These are phyloP conservation scores for Stagonosporopsis vannaccii DNA, from an alignment of 2,329 filamentous ascomycete species.

Conservation along the genomic window DNA sequence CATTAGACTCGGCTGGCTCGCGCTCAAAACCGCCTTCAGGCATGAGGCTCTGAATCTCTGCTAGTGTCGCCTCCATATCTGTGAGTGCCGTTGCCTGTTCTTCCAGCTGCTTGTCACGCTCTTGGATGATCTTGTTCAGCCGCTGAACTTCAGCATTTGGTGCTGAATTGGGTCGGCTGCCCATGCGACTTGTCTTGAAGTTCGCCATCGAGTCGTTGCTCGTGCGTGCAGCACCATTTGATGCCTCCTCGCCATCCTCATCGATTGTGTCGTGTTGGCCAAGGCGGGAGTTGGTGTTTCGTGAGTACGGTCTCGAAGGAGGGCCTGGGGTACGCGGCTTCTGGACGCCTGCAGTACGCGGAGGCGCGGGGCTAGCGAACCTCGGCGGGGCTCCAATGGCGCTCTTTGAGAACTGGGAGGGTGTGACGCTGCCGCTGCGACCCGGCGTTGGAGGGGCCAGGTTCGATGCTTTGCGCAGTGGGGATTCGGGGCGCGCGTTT, in stretches of 20 bases:
- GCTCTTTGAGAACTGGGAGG: conserved; percentile 62
- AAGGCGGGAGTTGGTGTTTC: conserved; percentile 56
- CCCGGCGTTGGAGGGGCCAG: conserved; percentile 56
- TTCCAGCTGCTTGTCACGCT: conserved; percentile 84
- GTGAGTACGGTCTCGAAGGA: conserved; percentile 54
- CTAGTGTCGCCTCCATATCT: conserved; percentile 88
- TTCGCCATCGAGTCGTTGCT: conserved; percentile 62
- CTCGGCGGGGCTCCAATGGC: conserved; percentile 61
- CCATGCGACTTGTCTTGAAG: conserved; percentile 42
- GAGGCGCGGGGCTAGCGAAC: conserved; percentile 68
- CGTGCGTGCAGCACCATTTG: conserved; percentile 60
- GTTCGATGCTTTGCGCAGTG: conserved; percentile 67
- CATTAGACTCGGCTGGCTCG: conserved; percentile 63
- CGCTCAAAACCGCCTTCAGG: conserved; percentile 59
- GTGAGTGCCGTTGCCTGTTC: conserved; percentile 83
- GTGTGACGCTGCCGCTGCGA: conserved; percentile 62
- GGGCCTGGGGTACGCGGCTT: conserved; percentile 52
- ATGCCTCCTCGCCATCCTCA: conserved; percentile 54
- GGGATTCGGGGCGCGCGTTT: conserved; percentile 87
- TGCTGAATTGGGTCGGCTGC: conserved; percentile 43
- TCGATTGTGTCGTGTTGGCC: conserved; percentile 53
- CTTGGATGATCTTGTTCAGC: conserved; percentile 76
- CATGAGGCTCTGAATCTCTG: conserved; percentile 80
- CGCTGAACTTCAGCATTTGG: conserved; percentile 72
- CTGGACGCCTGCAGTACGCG: conserved; percentile 65